These are phyloP conservation scores for Telopea speciosissima DNA, from an alignment of 177 flowering plant species.

Conservation along the genomic window DNA sequence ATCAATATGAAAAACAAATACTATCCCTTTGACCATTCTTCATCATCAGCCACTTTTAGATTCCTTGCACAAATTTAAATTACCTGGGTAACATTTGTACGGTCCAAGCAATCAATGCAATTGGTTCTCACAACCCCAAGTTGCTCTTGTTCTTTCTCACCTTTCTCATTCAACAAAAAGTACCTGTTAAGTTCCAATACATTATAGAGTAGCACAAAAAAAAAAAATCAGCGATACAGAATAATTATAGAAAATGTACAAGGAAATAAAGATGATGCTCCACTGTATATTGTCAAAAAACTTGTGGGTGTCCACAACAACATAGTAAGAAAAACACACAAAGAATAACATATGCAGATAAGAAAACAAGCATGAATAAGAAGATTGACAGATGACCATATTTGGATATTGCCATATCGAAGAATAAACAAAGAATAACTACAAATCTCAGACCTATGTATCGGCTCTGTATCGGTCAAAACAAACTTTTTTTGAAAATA, in stretches of 20 bases:
- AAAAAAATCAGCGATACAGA: neutral
- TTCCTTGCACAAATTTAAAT: neutral
- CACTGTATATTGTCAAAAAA: neutral
- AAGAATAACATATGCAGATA: neutral
- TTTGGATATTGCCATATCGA: neutral
- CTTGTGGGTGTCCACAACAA: neutral
- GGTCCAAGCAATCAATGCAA: constrained; percentile 96
- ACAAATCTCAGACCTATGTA: neutral
- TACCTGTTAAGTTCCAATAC: constrained; percentile 39
- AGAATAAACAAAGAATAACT: neutral
- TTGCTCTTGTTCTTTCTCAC: constrained; percentile 85
- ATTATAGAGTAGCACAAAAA: neutral
- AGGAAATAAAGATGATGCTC: neutral
- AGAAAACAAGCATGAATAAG: neutral
- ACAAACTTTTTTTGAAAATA: too few species aligned
- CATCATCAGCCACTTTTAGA: neutral
- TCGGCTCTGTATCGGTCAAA: too few species aligned
- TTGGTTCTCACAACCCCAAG: constrained; percentile 84
- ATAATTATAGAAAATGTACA: neutral
- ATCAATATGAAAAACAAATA: too few species aligned
- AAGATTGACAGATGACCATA: too few species aligned
- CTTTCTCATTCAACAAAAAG: constrained; percentile 63
- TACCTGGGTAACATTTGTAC: constrained; percentile 98
- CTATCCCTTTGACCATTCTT: neutral
- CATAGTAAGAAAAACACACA: neutral